phyloP scores from a whole-genome alignment of 306 rosid genomes.

The Amphicarpaea edgeworthii region DNA sequence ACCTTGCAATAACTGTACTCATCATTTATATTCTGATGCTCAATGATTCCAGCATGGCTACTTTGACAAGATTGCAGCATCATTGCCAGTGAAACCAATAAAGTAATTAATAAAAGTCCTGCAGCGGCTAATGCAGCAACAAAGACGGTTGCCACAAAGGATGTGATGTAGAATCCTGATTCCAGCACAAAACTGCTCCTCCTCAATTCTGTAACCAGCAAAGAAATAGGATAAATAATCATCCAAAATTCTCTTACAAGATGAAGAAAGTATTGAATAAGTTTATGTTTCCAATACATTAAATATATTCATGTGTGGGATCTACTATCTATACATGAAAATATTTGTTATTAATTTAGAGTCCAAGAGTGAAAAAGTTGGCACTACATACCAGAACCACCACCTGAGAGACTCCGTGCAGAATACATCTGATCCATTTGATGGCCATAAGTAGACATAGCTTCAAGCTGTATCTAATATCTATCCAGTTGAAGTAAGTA shows the following conservation, averaged over 20 bases:
- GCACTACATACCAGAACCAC: conserved; percentile 66
- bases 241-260: conserved; percentile 23
- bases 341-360: not conserved
- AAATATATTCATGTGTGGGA: not conserved
- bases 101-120: conserved; percentile 70
- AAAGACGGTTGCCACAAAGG: conserved; percentile 74
- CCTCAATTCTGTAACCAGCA: conserved; percentile 61
- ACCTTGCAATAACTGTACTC: conserved; percentile 66
- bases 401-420: conserved; percentile 59
- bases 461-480: conserved; percentile 14
- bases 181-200: conserved; percentile 73
- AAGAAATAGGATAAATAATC: conserved; percentile 36
- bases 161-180: conserved; percentile 82
- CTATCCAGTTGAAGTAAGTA: conserved; percentile 39
- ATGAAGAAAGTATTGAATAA: not conserved
- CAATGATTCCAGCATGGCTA: conserved; percentile 63
- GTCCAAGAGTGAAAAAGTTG: conserved; percentile 18
- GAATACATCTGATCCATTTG: conserved; percentile 77
- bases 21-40: conserved; percentile 48
- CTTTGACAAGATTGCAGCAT: conserved; percentile 90
- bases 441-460: conserved; percentile 75
- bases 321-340: not conserved
- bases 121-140: conserved; percentile 61
- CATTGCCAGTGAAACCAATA: conserved; percentile 67
- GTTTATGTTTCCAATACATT: not conserved